Evolutionary conservation across 345 rosid genomes (phyloP), one percentile per base, ranked within the genome.

Genomic region (Litchi chinensis): DNA sequence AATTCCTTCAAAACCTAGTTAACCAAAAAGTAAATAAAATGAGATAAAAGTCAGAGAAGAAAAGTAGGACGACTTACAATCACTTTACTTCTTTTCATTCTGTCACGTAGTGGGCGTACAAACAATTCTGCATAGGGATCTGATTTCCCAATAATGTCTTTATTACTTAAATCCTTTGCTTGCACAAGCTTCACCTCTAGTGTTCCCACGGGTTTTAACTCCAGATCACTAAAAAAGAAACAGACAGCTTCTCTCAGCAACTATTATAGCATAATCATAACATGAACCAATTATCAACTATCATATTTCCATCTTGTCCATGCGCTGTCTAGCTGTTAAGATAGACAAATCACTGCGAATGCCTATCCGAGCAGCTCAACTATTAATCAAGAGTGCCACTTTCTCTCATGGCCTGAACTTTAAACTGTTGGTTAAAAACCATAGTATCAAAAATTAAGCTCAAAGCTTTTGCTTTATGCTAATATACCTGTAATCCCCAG

Each of bases 171-270:
- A 77, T 86, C 88, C 86, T 89, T 93, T 24, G 98, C 99, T 83
- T 94, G 99, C 72, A 97, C 98, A 83, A 97, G 99, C 89, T 97
- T 97, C 88, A 93, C 99, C 86, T 94, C 98, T 85, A 97, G 79
- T 41, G 73, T 88, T 50, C 99, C 99, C 76, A 86, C 95, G 9
- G 99, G 96, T 84, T 97, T 97, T 32, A 97, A 84, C 90, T 93
- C 99, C 77, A 97, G 86, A 83, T 93, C 93, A 75, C 99, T 97
- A 88, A 76, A 84, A 82, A 77, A 70, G 76, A 77, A 85, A 85
- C 78, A 66, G 13, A 78, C 24, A 77, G 74, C 76, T 71, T 73
- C 73, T 68, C 65, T 21, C n/a, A 37, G 15, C 8, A 18, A 63
- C 46, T 64, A 1, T 62, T 2, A 24, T 66, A 52, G n/a, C 22